Percentiles rank a stretch among this genome's conserved stretches.
phyloP scores from a whole-genome alignment of 2,329 filamentous ascomycete genomes.

The Alternaria infectoria region DNA sequence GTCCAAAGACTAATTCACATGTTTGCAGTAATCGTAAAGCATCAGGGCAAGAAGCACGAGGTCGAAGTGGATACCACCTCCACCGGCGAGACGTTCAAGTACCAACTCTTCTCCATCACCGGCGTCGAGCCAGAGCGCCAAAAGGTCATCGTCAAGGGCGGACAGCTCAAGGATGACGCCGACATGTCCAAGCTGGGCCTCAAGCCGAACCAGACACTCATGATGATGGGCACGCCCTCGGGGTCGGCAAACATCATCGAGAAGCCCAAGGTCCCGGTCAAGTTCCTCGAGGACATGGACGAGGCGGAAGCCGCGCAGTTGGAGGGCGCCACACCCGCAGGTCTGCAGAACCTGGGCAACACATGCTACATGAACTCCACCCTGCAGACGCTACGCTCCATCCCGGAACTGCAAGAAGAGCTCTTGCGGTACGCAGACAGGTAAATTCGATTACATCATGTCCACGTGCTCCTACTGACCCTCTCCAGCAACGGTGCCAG shows the following conservation, averaged over 20 bases:
- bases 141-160: constrained; percentile 93
- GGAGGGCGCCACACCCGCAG: constrained; percentile 84
- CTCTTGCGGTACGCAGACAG: constrained; percentile 67
- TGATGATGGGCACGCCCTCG: constrained; percentile 94
- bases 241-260: constrained; percentile 68
- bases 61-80: constrained; percentile 86
- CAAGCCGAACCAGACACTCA: constrained; percentile 84
- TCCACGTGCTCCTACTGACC: constrained; percentile 15
- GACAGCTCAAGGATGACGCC: constrained; percentile 94
- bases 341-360: constrained; percentile 91
- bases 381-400: constrained; percentile 84
- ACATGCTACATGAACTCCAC: constrained; percentile 99
- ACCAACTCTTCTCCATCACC: constrained; percentile 92
- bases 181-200: constrained; percentile 82
- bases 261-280: constrained; percentile 77
- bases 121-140: constrained; percentile 95
- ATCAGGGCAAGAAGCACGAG: constrained; percentile 93
- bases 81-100: constrained; percentile 92
- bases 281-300: constrained; percentile 97
- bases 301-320: constrained; percentile 86
- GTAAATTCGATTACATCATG: constrained; percentile 23
- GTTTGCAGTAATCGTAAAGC: constrained; percentile 81
- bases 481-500: constrained; percentile 33
- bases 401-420: constrained; percentile 88
- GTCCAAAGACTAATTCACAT: constrained; percentile 26